These are phyloP conservation scores for Fragaria ananassa DNA, from an alignment of 306 rosid species.

Conservation along the genomic window DNA sequence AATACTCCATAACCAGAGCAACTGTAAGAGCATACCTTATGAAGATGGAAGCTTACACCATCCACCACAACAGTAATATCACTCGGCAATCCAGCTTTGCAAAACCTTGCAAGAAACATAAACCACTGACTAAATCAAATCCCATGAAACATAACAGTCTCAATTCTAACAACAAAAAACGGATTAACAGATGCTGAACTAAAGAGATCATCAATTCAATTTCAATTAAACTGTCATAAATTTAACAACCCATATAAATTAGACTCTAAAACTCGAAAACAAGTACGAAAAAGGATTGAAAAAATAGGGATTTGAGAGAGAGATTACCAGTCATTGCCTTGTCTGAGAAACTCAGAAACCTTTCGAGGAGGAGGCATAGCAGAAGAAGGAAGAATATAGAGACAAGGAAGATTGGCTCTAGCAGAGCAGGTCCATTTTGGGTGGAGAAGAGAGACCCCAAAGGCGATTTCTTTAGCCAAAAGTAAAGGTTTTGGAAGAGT, in stretches of 20 bases:
- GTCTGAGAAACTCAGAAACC: conserved; percentile 64
- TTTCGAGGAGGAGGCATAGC: conserved; percentile 78
- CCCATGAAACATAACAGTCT: conserved; percentile 1
- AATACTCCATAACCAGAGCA: not conserved
- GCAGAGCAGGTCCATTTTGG: conserved; percentile 35
- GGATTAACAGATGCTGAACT: not conserved
- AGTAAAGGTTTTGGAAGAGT: not conserved
- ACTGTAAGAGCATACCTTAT: conserved; percentile 48
- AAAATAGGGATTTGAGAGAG: not conserved
- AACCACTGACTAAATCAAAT: conserved; percentile 20
- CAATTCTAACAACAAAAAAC: not conserved
- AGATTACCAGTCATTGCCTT: conserved; percentile 78
- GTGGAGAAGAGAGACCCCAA: conserved; percentile 33
- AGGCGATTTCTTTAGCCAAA: conserved; percentile 9
- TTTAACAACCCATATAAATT: conserved; percentile 7
- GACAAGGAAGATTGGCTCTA: conserved; percentile 21
- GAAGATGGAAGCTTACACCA: conserved; percentile 69
- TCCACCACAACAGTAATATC: conserved; percentile 62
- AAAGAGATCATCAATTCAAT: not conserved
- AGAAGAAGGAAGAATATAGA: not conserved
- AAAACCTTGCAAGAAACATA: conserved; percentile 48
- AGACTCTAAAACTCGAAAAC: not conserved
- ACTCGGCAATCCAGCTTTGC: conserved; percentile 64
- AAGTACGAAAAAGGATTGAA: not conserved
- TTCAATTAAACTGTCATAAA: not conserved